Conservation (phyloP, 352 stramenopile genomes). For the Globisporangium spinosum region DNA sequence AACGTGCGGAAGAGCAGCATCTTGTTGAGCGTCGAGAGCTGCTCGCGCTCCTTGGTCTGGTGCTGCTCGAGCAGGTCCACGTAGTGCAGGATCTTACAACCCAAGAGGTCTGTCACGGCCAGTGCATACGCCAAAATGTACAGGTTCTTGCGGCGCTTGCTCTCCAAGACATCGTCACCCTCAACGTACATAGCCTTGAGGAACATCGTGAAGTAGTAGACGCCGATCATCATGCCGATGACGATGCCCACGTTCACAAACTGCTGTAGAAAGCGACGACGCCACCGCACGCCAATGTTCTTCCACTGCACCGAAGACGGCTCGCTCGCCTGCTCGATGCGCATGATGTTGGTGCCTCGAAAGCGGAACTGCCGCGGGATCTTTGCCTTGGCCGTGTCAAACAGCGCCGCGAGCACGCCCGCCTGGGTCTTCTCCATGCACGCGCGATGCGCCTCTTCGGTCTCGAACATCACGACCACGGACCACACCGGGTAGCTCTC, state of each 20-base stretch:
- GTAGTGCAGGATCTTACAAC: slow-evolving; percentile 61
- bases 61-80: slow-evolving; percentile 53
- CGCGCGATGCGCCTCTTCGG: slow-evolving; percentile 49
- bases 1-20: slow-evolving; percentile 66
- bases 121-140: slow-evolving; percentile 54
- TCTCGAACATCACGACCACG: slow-evolving; percentile 80
- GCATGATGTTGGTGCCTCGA: slow-evolving; percentile 63
- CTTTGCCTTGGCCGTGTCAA: slow-evolving; percentile 33
- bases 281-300: slow-evolving; percentile 45
- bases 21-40: slow-evolving; percentile 79
- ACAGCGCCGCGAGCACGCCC: slow-evolving; percentile 40
- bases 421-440: slow-evolving; percentile 50
- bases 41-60: slow-evolving; percentile 62
- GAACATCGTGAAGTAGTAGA: slow-evolving; percentile 46
- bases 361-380: slow-evolving; percentile 44
- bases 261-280: slow-evolving; percentile 37
- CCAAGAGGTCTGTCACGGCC: slow-evolving; percentile 51
- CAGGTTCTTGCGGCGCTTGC: slow-evolving; percentile 35
- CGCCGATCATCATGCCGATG: slow-evolving; percentile 39
- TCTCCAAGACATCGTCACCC: slow-evolving; percentile 21
- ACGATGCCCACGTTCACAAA: slow-evolving; percentile 46
- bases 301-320: slow-evolving; percentile 72
- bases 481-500: slow-evolving; percentile 60
- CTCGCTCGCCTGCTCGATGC: slow-evolving; percentile 59
- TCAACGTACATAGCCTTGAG: slow-evolving; percentile 39